Evolutionary conservation across 2,329 filamentous ascomycete genomes (phyloP), one percentile per base, ranked within the genome.

Genomic region (Zelopaecilomyces penicillatus): DNA sequence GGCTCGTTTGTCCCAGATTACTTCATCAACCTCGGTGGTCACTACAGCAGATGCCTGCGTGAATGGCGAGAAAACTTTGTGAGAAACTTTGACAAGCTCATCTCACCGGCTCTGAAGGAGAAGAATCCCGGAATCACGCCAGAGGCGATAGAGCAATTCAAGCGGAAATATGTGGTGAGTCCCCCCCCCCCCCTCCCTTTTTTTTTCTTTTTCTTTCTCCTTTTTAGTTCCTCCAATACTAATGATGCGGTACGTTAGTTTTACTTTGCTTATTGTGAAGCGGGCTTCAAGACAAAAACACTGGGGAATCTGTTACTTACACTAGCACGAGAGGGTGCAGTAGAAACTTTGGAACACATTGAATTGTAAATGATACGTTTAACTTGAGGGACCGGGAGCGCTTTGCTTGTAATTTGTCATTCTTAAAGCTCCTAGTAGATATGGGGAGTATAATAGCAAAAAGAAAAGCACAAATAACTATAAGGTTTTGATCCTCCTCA

Each of bases 11-110:
- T 87, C 9, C 73, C 87, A 1, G 82, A 87, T 52, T 70, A 64
- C 9, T 67, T 87, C 33, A 75, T 85, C 55, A 87, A 87, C 54
- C 87, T 87, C 38, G 83, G 84, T 1, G 81, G 81, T 0, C 83
- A 88, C 54, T 88, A 88, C 57, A 74, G 79, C 12, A 84, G 82
- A 55, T 80, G 83, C 0, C 61, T 88, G 53, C 68, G 82, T 6
- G 57, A 85, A 4, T 88, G 85, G 84, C 71, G 72, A 19, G 77
- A 87, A 54, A 75, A 70, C 5, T 88, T 88, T 56, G 28, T 12
- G 4, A 8, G 5, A n/a, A 37, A 43, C 26, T 43, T 43, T 19
- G 41, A 43, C 9, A 30, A 33, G 3, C 33, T 11, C n/a, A 43
- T 43, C 30, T 12, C 27, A n/a, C 41, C 40, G 5, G 40, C 32